phyloP scores from a whole-genome alignment of 2,329 filamentous ascomycete genomes.

The Epichloe brachyelytri region DNA sequence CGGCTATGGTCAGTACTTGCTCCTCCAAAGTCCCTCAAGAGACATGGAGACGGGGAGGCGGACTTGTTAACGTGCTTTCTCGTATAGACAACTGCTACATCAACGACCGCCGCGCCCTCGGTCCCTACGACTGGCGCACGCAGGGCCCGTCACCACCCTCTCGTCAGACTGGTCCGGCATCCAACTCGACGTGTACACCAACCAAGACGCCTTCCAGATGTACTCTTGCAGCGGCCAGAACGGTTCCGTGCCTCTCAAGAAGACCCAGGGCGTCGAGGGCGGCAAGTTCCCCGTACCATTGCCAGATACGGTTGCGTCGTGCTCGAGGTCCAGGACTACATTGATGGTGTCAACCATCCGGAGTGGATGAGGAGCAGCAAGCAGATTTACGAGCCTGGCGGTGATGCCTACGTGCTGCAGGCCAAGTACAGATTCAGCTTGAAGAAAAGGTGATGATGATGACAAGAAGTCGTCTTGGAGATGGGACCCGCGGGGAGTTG shows the following conservation, averaged over 20 bases:
- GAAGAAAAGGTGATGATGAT: constrained; percentile 13
- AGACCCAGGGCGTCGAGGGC: constrained; percentile 49
- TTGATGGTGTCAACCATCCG: constrained; percentile 85
- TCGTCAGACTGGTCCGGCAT: constrained; percentile 71
- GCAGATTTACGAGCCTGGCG: constrained; percentile 48
- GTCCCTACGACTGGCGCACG: constrained; percentile 50
- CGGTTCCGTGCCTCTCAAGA: constrained; percentile 56
- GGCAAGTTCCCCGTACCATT: constrained; percentile 44
- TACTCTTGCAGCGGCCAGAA: constrained; percentile 74
- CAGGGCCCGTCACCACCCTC: constrained; percentile 50
- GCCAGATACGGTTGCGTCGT: constrained; percentile 75
- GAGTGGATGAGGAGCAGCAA: constrained; percentile 58
- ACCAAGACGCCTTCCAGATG: constrained; percentile 80
- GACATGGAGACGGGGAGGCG: background rate
- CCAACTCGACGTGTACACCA: constrained; percentile 64
- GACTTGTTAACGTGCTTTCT: background rate
- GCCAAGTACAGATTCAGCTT: constrained; percentile 49
- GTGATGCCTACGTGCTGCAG: constrained; percentile 47
- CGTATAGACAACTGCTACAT: constrained; percentile 52
- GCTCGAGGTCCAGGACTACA: constrained; percentile 86
- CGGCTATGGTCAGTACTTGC: constrained; percentile 55
- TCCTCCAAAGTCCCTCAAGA: background rate
- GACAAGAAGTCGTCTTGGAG: constrained; percentile 1
- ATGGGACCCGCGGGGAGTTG: background rate
- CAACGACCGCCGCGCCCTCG: constrained; percentile 46